Conservation (phyloP, 805 yeast genomes). For the Kuraishia borneana region DNA sequence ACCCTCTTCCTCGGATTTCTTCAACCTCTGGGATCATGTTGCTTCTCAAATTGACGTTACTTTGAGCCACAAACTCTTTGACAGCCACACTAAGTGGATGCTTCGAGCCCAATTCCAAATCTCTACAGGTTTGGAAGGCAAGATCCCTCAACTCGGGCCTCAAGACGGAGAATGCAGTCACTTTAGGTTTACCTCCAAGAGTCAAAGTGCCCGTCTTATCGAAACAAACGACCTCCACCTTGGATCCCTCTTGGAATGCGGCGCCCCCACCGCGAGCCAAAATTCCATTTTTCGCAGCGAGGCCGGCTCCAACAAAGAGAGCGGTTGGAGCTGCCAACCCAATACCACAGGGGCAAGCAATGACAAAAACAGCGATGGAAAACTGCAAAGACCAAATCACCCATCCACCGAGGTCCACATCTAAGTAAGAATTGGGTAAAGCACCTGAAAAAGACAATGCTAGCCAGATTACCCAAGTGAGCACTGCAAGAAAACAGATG, state of each 20-base stretch:
- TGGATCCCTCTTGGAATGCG: slow-evolving; percentile 70
- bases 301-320: slow-evolving; percentile 64
- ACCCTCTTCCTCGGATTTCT: slow-evolving; percentile 51
- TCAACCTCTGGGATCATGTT: slow-evolving; percentile 34
- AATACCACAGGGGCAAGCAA: slow-evolving; percentile 81
- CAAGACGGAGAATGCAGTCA: slow-evolving; percentile 36
- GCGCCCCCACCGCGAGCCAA: slow-evolving; percentile 75
- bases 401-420: slow-evolving; percentile 66
- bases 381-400: slow-evolving; percentile 68
- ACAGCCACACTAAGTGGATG: slow-evolving; percentile 64
- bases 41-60: slow-evolving; percentile 9
- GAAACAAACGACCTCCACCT: slow-evolving; percentile 52
- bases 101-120: slow-evolving; percentile 50
- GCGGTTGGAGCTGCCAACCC: slow-evolving; percentile 85
- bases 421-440: slow-evolving; percentile 44
- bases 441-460: slow-evolving; percentile 40
- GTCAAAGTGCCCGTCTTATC: slow-evolving; percentile 78
- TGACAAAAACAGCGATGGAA: slow-evolving; percentile 69
- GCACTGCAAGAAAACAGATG: slow-evolving; percentile 45
- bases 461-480: slow-evolving; percentile 65
- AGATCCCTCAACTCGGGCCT: slow-evolving; percentile 7
- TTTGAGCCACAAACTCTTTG: slow-evolving; percentile 22
- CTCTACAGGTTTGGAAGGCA: slow-evolving; percentile 39
- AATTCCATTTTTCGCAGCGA: slow-evolving; percentile 70
- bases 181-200: slow-evolving; percentile 42